phyloP scores from a whole-genome alignment of 768 basidiomycete species.

The Candolleomyces eurysporus region DNA sequence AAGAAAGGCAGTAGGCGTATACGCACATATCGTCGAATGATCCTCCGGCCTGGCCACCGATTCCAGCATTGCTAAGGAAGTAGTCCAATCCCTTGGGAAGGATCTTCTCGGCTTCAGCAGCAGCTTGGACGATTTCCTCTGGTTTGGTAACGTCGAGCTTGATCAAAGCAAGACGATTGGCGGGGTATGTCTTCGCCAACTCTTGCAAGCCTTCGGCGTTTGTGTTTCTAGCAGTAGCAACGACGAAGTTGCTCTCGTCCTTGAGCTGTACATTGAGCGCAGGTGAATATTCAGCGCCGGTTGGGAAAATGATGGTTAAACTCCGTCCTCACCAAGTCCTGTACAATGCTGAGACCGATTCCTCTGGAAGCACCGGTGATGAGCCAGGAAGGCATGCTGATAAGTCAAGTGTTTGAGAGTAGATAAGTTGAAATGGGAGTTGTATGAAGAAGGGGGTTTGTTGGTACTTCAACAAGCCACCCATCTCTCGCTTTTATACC shows the following conservation, averaged over 20 bases:
- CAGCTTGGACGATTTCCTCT: slow-evolving; percentile 14
- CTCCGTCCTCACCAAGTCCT: slow-evolving; percentile 13
- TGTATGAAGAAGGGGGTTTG: too few relatives aligned
- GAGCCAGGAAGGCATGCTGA: slow-evolving; percentile 15
- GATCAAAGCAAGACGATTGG: slow-evolving; percentile 13
- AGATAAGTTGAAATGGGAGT: too few relatives aligned
- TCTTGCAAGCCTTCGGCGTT: slow-evolving; percentile 7
- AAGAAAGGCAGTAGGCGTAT: background rate
- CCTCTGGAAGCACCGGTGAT: slow-evolving; percentile 25
- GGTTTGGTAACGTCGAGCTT: slow-evolving; percentile 16
- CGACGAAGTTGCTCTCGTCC: slow-evolving; percentile 19
- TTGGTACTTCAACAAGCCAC: too few relatives aligned
- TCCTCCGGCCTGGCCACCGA: slow-evolving; percentile 13
- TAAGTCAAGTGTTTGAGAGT: too few relatives aligned
- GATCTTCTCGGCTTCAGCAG: slow-evolving; percentile 7
- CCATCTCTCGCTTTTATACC: too few relatives aligned
- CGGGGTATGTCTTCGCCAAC: slow-evolving; percentile 7
- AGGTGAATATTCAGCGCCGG: background rate
- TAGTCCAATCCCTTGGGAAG: slow-evolving; percentile 21
- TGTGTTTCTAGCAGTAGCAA: slow-evolving; percentile 19
- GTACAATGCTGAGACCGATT: slow-evolving; percentile 18
- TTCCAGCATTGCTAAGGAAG: slow-evolving; percentile 18
- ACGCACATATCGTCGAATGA: slow-evolving; percentile 19
- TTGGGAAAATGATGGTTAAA: background rate
- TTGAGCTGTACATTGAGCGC: slow-evolving; percentile 14